phyloP scores from a whole-genome alignment of 1,139 yeast species.

The Blastobotrys persicus region DNA sequence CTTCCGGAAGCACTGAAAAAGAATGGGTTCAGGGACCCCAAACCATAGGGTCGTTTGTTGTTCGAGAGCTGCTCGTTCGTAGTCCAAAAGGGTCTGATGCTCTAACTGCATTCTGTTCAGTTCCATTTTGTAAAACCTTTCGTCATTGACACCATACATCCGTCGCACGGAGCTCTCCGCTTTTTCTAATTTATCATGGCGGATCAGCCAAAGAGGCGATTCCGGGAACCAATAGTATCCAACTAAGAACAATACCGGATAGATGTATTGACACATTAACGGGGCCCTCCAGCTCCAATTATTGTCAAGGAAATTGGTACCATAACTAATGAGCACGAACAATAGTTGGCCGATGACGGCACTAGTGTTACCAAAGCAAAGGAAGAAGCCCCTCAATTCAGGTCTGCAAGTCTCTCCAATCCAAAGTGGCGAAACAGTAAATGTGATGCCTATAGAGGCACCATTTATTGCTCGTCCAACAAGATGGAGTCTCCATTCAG shows the following conservation, averaged over 20 bases:
- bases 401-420: conserved; percentile 4
- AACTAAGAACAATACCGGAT: background rate
- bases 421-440: conserved; percentile 2
- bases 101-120: background rate
- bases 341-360: background rate
- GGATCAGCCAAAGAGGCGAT: conserved; percentile 1
- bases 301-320: background rate
- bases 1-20: conserved; percentile 2
- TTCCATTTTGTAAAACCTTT: background rate
- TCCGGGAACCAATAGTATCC: conserved; percentile 7
- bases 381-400: background rate
- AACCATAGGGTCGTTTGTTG: background rate
- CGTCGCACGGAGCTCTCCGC: background rate
- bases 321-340: conserved; percentile 3
- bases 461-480: conserved; percentile 4
- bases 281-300: conserved; percentile 5
- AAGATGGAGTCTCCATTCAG: conserved; percentile 1
- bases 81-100: background rate
- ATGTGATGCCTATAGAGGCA: conserved; percentile 1
- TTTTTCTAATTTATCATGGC: background rate
- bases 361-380: conserved; percentile 4
- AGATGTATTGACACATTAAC: conserved; percentile 1
- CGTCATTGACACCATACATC: conserved; percentile 1
- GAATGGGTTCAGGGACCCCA: background rate
- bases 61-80: background rate